Conservation (phyloP, 2,329 filamentous ascomycete genomes). For the Pseudopyrenochaeta lycopersici region DNA sequence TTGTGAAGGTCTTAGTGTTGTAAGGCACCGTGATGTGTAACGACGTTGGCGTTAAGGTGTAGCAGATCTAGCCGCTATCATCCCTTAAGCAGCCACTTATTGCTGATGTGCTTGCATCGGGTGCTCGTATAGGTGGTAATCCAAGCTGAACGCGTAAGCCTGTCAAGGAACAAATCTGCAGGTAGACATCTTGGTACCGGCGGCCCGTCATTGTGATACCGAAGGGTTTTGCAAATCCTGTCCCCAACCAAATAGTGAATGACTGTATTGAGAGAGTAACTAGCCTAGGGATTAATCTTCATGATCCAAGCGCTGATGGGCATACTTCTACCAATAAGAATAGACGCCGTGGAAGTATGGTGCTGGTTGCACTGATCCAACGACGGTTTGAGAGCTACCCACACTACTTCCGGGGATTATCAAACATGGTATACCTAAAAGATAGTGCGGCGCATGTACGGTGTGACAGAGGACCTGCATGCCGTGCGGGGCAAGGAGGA, state of each 20-base stretch:
- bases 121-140: constrained; percentile 4
- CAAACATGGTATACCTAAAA: constrained; percentile 17
- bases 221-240: constrained; percentile 8
- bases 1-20: constrained; percentile 1
- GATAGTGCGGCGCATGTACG: constrained; percentile 20
- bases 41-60: constrained; percentile 16
- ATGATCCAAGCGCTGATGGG: constrained; percentile 5
- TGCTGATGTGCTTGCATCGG: constrained; percentile 4
- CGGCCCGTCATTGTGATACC: constrained; percentile 19
- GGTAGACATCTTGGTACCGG: constrained; percentile 22
- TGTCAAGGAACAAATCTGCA: constrained; percentile 32
- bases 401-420: constrained; percentile 16
- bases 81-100: constrained; percentile 6
- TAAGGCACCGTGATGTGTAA: constrained; percentile 14
- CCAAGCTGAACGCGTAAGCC: constrained; percentile 40
- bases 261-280: constrained; percentile 3
- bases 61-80: constrained; percentile 5
- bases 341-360: neutral
- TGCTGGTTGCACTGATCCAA: constrained; percentile 13
- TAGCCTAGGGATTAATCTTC: constrained; percentile 5
- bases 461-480: constrained; percentile 25
- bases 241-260: constrained; percentile 2
- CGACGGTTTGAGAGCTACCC: constrained; percentile 13
- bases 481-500: constrained; percentile 33
- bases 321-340: constrained; percentile 5